phyloP scores from a whole-genome alignment of 169 alveolate species.

The Neospora caninum region DNA sequence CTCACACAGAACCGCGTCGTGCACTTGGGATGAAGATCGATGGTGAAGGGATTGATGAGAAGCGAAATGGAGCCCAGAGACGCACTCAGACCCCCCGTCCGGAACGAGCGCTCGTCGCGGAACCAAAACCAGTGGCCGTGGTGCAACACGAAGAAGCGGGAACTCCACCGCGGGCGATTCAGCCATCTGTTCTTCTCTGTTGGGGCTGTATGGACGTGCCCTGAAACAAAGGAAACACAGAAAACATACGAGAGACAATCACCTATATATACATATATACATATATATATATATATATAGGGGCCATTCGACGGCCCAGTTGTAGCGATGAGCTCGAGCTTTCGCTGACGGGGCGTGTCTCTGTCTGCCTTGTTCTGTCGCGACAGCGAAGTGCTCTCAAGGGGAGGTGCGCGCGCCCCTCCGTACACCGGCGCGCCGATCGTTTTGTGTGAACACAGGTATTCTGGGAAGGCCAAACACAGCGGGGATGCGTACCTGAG shows the following conservation, averaged over 20 bases:
- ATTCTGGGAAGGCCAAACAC: neutral
- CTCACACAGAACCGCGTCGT: slow-evolving; percentile 27
- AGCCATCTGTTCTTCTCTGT: slow-evolving; percentile 15
- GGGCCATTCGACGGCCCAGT: no score
- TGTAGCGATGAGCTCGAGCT: no score
- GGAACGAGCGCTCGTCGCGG: slow-evolving; percentile 1
- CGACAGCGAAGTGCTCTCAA: no score
- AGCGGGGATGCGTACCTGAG: neutral
- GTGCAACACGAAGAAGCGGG: slow-evolving; percentile 35
- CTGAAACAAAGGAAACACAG: neutral
- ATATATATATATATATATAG: neutral
- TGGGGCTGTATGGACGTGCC: slow-evolving; percentile 57
- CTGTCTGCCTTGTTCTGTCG: no score
- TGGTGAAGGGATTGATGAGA: slow-evolving; percentile 5
- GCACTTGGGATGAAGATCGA: slow-evolving; percentile 28
- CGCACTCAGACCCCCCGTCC: neutral
- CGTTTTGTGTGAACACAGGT: neutral
- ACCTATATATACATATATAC: no score
- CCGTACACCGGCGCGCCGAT: neutral
- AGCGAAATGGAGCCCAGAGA: slow-evolving; percentile 42
- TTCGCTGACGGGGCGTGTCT: no score
- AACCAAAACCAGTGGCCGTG: slow-evolving; percentile 54
- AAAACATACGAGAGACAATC: neutral
- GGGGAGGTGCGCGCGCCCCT: neutral
- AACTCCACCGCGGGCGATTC: slow-evolving; percentile 33